These are phyloP conservation scores for Malus hybrid DNA, from an alignment of 331 rosid genomes.

Conservation along the genomic window DNA sequence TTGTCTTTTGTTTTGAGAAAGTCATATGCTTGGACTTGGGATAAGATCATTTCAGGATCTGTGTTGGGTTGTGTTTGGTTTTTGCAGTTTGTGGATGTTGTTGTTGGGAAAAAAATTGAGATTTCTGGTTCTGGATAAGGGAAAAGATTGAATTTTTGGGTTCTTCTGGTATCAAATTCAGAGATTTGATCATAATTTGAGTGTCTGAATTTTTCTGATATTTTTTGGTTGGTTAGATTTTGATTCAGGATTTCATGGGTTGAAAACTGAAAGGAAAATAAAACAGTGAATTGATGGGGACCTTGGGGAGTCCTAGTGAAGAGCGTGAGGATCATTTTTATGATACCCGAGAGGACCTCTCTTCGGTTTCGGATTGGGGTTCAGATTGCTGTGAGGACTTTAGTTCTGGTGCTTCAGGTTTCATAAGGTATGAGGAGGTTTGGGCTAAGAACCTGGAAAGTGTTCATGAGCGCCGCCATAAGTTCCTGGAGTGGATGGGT, in stretches of 20 bases:
- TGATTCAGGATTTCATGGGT: conserved; percentile 29
- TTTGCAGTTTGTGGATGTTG: background rate
- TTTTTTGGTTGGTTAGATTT: background rate
- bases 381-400: conserved; percentile 43
- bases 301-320: conserved; percentile 19
- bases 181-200: conserved; percentile 6
- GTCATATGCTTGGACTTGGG: background rate
- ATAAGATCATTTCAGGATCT: conserved; percentile 11
- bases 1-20: background rate
- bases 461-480: conserved; percentile 53
- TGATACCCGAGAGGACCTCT: conserved; percentile 70
- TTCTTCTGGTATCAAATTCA: conserved; percentile 5
- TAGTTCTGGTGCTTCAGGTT: conserved; percentile 25
- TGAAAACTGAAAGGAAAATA: background rate
- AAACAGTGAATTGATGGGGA: background rate
- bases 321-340: conserved; percentile 50
- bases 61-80: background rate
- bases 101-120: background rate
- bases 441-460: conserved; percentile 42
- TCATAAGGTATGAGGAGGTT: conserved; percentile 28
- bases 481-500: conserved; percentile 63
- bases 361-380: conserved; percentile 53
- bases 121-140: background rate
- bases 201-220: background rate
- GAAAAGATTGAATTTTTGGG: background rate